phyloP scores from a whole-genome alignment of 2,329 filamentous ascomycete genomes.

The Massarina eburnea region DNA sequence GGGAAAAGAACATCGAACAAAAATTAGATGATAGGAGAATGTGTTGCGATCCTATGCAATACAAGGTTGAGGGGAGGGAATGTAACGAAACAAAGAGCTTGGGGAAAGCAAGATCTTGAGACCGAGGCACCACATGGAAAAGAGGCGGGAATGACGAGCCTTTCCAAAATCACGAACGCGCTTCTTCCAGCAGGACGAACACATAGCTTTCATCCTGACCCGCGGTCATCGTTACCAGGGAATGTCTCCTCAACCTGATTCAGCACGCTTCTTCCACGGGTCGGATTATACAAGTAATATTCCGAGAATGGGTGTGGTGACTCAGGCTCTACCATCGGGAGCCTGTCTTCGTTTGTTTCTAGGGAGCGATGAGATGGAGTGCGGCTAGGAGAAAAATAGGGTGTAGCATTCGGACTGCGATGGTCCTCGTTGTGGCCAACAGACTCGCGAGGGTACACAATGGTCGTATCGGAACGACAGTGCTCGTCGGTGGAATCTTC shows the following conservation, averaged over 20 bases:
- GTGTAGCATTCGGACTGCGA: constrained; percentile 6
- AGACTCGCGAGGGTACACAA: neutral
- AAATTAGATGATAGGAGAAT: too few relatives aligned
- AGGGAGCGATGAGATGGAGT: constrained; percentile 9
- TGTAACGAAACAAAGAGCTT: too few relatives aligned
- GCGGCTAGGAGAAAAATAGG: constrained; percentile 2
- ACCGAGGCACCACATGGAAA: too few relatives aligned
- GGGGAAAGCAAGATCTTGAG: too few relatives aligned
- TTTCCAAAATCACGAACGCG: too few relatives aligned
- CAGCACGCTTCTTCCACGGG: neutral
- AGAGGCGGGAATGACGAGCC: too few relatives aligned
- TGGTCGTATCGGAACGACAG: constrained; percentile 1
- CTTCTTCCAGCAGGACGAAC: neutral
- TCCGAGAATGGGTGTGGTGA: constrained; percentile 9
- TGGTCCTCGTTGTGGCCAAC: neutral
- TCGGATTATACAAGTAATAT: constrained; percentile 3
- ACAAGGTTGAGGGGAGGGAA: too few relatives aligned
- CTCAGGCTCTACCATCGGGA: constrained; percentile 3
- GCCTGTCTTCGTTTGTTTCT: constrained; percentile 5
- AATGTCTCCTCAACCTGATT: constrained; percentile 1
- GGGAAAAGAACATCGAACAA: too few relatives aligned
- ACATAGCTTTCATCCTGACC: neutral
- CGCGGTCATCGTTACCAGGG: constrained; percentile 1
- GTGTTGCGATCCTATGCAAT: too few relatives aligned
- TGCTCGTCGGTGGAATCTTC: neutral